Evolutionary conservation across 345 rosid genomes (phyloP).

Genomic region (Leavenworthia alabamica): DNA sequence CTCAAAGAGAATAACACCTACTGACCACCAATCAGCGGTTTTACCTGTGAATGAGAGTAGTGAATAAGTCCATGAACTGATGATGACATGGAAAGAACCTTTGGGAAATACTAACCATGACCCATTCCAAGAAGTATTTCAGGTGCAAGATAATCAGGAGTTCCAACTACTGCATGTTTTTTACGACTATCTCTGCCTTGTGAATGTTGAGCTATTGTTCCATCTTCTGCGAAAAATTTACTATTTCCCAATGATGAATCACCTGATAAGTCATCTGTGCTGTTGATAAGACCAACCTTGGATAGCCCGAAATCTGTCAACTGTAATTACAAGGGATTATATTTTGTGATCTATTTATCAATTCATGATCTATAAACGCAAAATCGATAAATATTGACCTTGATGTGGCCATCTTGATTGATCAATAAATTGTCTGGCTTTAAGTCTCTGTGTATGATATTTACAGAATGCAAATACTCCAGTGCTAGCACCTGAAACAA

Average conservation of each 20-base stretch:
- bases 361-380: neutral
- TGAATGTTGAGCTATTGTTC: constrained; percentile 36
- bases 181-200: constrained; percentile 52
- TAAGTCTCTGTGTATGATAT: constrained; percentile 90
- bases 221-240: constrained; percentile 51
- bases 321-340: constrained; percentile 48
- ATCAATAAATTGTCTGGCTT: constrained; percentile 98
- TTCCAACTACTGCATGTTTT: constrained; percentile 78
- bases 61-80: constrained; percentile 9
- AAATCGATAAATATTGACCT: constrained; percentile 48
- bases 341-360: constrained; percentile 9
- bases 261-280: constrained; percentile 91
- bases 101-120: constrained; percentile 51
- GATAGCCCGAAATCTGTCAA: constrained; percentile 99
- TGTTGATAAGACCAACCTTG: constrained; percentile 90
- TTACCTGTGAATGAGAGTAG: constrained; percentile 46
- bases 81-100: neutral
- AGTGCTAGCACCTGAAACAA: constrained; percentile 91
- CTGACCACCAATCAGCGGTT: constrained; percentile 99
- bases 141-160: constrained; percentile 98
- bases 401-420: constrained; percentile 96
- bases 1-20: constrained; percentile 88
- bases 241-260: constrained; percentile 48
- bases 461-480: constrained; percentile 93
- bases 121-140: constrained; percentile 99